Base-by-base conservation (phyloP, 495 filamentous ascomycete genomes). In the Terfezia claveryi region DNA sequence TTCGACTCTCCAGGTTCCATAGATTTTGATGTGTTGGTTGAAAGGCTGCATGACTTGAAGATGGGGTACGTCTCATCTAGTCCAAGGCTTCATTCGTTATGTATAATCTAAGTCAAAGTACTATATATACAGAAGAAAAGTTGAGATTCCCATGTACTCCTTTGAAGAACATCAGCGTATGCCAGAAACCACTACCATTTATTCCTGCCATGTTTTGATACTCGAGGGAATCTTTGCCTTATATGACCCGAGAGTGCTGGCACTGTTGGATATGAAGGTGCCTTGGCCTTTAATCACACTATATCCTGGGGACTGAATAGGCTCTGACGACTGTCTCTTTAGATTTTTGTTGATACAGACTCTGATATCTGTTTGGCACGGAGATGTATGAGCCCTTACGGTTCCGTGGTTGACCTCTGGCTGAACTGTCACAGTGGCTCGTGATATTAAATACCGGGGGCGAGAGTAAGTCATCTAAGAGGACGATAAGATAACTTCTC, bases 261-360 rank as follows among this genome's bases (percentile, higher is more conserved):
- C 93, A 5, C 68, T 98, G 51, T 71, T 96, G 57, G 91, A 98
- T 70, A 81, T 95, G 71, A 93, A 83, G 73, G 84, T 87, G 73
- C 52, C 60, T 27, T 17, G 1, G 46, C 54, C 50, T 50, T 56
- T 55, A 54, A 9, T 46, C 6, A 46, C 20, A 20, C 12, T 46
- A 46, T 46, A 46, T 14, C 17, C 41, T 14, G 41, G 17, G 41
- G 8, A 16, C 16, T 54, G 16, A 32, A 37, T 54, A 41, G 53
- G 17, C 54, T 58, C 27, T 53, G 38, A 32, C 27, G 27, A 7
- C 27, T 17, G 59, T 64, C 23, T 49, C 51, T 2, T n/a, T 58
- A 80, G 80, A 94, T 98, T 23, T 98, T 94, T 64, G 87, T 87
- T 55, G 91, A 98, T 68, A 93, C 87, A 8, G 91, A 98, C 68